These are phyloP conservation scores for Diutina mesorugosa DNA, from an alignment of 1,139 yeast species.

Conservation along the genomic window DNA sequence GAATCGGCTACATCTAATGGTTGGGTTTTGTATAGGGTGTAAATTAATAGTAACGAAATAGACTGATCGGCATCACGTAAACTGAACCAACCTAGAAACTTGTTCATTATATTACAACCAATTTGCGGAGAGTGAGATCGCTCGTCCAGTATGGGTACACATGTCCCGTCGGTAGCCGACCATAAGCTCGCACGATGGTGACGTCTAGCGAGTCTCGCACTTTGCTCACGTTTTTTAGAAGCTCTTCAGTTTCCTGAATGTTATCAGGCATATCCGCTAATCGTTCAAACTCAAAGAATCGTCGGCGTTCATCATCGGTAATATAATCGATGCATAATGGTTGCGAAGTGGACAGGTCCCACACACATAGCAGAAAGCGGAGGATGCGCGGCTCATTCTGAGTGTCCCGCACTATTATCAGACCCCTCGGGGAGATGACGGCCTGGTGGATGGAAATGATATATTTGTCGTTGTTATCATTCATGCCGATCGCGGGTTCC, in stretches of 20 bases:
- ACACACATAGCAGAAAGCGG: neutral
- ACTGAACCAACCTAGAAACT: neutral
- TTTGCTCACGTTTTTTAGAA: neutral
- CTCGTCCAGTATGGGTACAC: neutral
- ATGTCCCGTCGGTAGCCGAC: neutral
- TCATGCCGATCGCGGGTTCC: neutral
- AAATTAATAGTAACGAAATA: slow-evolving; percentile 7
- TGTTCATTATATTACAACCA: neutral
- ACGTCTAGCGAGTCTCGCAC: neutral
- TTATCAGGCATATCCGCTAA: neutral
- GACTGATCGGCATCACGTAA: neutral
- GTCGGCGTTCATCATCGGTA: neutral
- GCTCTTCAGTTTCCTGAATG: neutral
- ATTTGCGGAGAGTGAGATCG: neutral
- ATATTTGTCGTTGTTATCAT: neutral
- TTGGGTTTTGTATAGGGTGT: slow-evolving; percentile 6
- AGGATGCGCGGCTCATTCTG: neutral
- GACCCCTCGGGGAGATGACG: neutral
- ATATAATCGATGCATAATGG: neutral
- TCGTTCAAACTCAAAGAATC: neutral
- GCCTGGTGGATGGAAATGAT: neutral
- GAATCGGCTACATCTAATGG: slow-evolving; percentile 89
- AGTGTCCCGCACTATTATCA: neutral
- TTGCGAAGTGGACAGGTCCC: neutral
- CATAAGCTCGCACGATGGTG: neutral